Conservation (phyloP, 2,329 filamentous ascomycete genomes). For the Mycogone perniciosa region DNA sequence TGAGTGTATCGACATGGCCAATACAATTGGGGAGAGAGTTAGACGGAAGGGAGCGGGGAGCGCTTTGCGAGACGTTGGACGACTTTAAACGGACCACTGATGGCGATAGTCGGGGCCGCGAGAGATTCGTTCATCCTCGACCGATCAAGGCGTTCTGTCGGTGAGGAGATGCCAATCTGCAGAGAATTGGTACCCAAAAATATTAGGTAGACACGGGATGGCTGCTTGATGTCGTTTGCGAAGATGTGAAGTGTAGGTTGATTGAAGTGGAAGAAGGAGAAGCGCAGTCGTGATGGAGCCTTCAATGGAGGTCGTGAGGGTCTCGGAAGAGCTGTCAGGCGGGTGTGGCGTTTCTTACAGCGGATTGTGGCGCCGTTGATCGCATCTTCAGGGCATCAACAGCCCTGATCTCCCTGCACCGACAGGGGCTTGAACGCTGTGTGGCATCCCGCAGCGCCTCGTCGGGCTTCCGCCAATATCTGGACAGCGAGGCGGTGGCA, state of each 20-base stretch:
- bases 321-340: slow-evolving; percentile 8
- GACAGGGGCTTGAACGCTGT: slow-evolving; percentile 3
- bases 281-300: too few species aligned
- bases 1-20: not conserved
- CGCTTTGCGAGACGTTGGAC: slow-evolving; percentile 11
- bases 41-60: not conserved
- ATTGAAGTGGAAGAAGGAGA: not conserved
- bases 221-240: too few species aligned
- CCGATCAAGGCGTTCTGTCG: too few species aligned
- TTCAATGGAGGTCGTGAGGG: too few species aligned
- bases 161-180: not conserved
- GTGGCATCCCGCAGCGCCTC: not conserved
- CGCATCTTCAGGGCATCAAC: not conserved
- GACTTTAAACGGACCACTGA: not conserved
- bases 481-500: too few species aligned
- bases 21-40: not conserved
- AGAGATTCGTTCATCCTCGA: not conserved
- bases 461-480: not conserved
- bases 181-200: not conserved
- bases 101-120: not conserved
- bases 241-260: not conserved
- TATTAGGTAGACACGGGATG: too few species aligned
- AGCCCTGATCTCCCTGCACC: not conserved
- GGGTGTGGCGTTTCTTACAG: slow-evolving; percentile 5
- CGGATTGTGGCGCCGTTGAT: not conserved